These are phyloP conservation scores for Pythium rishiriense DNA, from an alignment of 352 stramenopile genomes.

Conservation along the genomic window DNA sequence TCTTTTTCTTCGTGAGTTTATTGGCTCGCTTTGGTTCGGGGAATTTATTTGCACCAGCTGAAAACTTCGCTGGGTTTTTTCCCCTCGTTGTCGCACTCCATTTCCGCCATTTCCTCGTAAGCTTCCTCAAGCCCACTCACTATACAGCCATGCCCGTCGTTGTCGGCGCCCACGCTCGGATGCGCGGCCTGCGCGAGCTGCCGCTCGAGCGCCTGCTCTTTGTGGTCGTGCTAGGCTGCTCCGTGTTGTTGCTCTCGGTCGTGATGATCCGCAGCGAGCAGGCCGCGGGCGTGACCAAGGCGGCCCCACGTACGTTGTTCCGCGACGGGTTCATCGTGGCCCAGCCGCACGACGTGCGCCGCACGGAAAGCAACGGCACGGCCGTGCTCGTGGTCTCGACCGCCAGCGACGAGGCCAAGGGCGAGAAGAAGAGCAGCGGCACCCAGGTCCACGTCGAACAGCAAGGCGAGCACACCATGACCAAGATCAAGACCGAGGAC, in stretches of 20 bases:
- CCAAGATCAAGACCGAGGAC: conserved; percentile 73
- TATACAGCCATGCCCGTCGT: conserved; percentile 2
- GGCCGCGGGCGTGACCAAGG: conserved; percentile 25
- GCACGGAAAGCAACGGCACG: conserved; percentile 35
- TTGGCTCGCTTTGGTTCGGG: neutral
- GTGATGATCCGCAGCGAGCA: conserved; percentile 58
- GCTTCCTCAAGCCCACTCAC: neutral
- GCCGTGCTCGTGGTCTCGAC: neutral
- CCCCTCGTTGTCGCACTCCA: neutral
- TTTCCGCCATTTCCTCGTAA: conserved; percentile 1
- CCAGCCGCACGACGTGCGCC: conserved; percentile 31
- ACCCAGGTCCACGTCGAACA: conserved; percentile 30
- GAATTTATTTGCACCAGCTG: conserved; percentile 10
- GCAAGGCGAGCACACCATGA: conserved; percentile 43
- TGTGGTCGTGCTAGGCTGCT: conserved; percentile 44
- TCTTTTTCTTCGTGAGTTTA: conserved; percentile 8
- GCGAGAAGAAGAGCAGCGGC: neutral
- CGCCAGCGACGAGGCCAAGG: neutral
- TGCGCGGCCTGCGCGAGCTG: conserved; percentile 30
- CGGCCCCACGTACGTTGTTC: conserved; percentile 42
- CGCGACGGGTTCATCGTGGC: conserved; percentile 78
- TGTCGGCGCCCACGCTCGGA: conserved; percentile 14
- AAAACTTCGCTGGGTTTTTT: conserved; percentile 12
- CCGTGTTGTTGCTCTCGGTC: conserved; percentile 57
- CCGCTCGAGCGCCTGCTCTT: conserved; percentile 57